Evolutionary conservation across 768 basidiomycete species (phyloP).

Genomic region (Cubamyces sp.): DNA sequence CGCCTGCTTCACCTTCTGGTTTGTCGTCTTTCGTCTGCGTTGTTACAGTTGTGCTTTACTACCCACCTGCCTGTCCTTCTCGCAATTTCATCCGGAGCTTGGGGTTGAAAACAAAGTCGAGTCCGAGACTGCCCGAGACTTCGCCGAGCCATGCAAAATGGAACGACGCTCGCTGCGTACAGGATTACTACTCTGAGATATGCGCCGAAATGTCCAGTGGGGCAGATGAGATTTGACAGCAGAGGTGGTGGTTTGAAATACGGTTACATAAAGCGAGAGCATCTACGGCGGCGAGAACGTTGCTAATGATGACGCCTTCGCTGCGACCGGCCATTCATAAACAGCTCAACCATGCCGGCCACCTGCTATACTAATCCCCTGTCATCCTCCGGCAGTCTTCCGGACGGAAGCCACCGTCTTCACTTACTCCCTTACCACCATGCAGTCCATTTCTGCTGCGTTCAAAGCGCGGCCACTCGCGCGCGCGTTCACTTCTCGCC

Average conservation of each 20-base stretch:
- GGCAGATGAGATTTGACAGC: background rate
- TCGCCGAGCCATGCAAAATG: background rate
- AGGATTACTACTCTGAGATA: too few species aligned
- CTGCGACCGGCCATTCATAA: slow-evolving; percentile 8
- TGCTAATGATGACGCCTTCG: slow-evolving; percentile 35
- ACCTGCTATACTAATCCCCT: slow-evolving; percentile 7
- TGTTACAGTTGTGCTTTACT: slow-evolving; percentile 15
- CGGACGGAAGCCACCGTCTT: background rate
- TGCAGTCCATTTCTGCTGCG: slow-evolving; percentile 24
- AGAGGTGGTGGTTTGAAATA: slow-evolving; percentile 15
- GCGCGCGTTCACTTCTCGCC: slow-evolving; percentile 36
- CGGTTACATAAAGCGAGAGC: slow-evolving; percentile 5
- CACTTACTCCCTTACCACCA: slow-evolving; percentile 21
- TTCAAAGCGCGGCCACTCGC: slow-evolving; percentile 25
- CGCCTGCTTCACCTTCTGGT: slow-evolving; percentile 17
- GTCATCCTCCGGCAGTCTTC: background rate
- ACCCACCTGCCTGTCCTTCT: slow-evolving; percentile 22
- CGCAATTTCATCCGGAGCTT: slow-evolving; percentile 21
- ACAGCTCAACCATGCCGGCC: background rate
- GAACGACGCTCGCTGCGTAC: background rate
- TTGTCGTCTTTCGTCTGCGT: slow-evolving; percentile 19
- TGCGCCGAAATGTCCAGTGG: background rate
- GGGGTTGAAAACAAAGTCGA: background rate
- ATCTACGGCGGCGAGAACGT: background rate
- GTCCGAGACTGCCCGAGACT: background rate